Evolutionary conservation across 208 protist species (phyloP).

Genomic region (Trichomonas gallinae): DNA sequence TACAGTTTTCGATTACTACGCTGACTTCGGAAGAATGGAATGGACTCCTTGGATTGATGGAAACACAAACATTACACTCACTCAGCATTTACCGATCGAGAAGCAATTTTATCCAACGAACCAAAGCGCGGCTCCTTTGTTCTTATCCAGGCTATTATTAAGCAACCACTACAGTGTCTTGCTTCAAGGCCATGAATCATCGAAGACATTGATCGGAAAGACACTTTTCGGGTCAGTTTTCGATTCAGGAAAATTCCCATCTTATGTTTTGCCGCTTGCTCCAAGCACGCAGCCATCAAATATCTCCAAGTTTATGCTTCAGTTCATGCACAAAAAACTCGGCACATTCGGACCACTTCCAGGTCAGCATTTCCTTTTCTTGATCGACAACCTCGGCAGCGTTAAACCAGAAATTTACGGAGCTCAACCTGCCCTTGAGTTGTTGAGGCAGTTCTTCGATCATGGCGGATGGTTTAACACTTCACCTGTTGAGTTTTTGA

Average conservation of each 20-base stretch:
- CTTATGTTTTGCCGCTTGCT: constrained; percentile 69
- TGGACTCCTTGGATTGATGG: not conserved
- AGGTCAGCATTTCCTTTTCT: constrained; percentile 53
- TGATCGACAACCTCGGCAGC: constrained; percentile 93
- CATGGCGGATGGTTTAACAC: constrained; percentile 86
- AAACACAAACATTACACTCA: not conserved
- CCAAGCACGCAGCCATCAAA: constrained; percentile 58
- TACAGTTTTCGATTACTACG: constrained; percentile 28
- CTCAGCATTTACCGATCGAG: not conserved
- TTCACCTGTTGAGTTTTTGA: constrained; percentile 73
- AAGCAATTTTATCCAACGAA: not conserved
- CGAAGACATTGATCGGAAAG: not conserved
- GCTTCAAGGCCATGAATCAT: not conserved
- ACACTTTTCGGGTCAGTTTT: not conserved
- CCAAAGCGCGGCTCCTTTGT: not conserved
- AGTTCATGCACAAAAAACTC: not conserved
- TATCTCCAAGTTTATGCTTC: not conserved
- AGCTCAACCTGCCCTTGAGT: constrained; percentile 82
- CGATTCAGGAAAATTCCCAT: constrained; percentile 47
- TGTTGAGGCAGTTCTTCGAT: constrained; percentile 85
- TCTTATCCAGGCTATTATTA: not conserved
- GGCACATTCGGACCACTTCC: not conserved
- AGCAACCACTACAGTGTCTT: not conserved
- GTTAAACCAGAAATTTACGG: constrained; percentile 79
- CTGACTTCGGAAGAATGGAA: constrained; percentile 31